phyloP scores from a whole-genome alignment of 225 moss, liverwort and hornwort genomes.

The Polytrichum formosum region DNA sequence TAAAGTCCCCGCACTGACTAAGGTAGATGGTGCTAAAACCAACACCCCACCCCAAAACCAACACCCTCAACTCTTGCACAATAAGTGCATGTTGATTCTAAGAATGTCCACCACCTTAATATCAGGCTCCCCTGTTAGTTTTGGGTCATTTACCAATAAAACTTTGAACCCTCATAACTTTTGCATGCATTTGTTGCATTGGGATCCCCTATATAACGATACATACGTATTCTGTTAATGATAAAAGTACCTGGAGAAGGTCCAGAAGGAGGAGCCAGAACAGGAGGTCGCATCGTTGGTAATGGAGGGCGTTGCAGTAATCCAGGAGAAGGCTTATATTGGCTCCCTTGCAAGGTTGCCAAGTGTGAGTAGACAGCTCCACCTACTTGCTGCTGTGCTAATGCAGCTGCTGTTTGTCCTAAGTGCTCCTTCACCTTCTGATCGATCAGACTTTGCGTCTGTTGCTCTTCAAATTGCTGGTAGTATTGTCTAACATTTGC shows the following conservation, averaged over 20 bases:
- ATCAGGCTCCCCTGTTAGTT: too few relatives aligned
- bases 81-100: too few relatives aligned
- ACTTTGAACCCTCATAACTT: too few relatives aligned
- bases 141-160: too few relatives aligned
- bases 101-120: too few relatives aligned
- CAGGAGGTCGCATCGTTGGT: constrained; percentile 77
- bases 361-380: constrained; percentile 91
- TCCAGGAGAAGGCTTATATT: constrained; percentile 85
- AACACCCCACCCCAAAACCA: too few relatives aligned
- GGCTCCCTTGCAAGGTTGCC: constrained; percentile 66
- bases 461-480: constrained; percentile 99
- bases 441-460: constrained; percentile 98
- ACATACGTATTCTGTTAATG: too few relatives aligned
- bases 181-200: too few relatives aligned
- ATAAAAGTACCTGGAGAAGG: constrained; percentile 55
- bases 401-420: constrained; percentile 83
- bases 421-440: constrained; percentile 98
- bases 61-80: too few relatives aligned
- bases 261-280: constrained; percentile 78
- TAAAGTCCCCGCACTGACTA: too few relatives aligned
- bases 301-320: constrained; percentile 69
- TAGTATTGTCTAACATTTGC: constrained; percentile 96
- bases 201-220: too few relatives aligned
- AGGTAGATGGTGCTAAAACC: too few relatives aligned
- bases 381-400: constrained; percentile 73